Evolutionary conservation across 2,329 filamentous ascomycete species (phyloP), one percentile per base, ranked within the genome.

Genomic region (Didymosphaeria variabile): DNA sequence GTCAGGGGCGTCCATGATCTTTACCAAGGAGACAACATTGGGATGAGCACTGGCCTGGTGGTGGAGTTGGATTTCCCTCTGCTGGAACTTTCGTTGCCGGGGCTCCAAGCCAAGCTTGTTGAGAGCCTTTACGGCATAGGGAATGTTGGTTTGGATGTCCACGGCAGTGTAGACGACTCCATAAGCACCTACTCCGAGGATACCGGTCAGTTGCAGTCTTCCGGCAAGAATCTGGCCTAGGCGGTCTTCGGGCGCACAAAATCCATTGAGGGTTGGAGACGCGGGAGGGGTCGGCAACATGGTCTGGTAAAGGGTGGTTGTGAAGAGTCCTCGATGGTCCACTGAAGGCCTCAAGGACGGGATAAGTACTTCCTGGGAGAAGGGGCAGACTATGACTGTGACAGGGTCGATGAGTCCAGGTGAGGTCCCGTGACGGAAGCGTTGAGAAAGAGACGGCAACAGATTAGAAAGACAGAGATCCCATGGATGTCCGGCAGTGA

Each of bases 51-150:
- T 96, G 60, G 93, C 95, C 79, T 88, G 82, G 80, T 97, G 92
- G 81, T 99, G 95, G 59, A 98, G 87, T 72, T 90, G 88, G 77
- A 98, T 97, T 82, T 99, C 95, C 58, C 93, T 87, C 78, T 93
- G 90, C 81, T 98, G 95, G 83, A 97, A 98, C 72, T 90, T 90
- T 73, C 90, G 86, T 78, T 98, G 94, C 69, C 94, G 88, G 71
- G 87, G 85, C 81, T 98, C 94, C 83, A 98, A 84, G 79, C 94
- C 95, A 80, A 90, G 86, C 81, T 97, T 98, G 89, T 93, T 95
- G 76, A 99, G 86, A 63, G 94, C 94, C 85, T 99, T 99, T 76
- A 99, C 94, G 66, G 95, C 95, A 84, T 97, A 99, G 67, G 88
- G 89, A 60, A 89, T 86, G 77, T 91, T 87, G 69, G 89, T 94